Base-by-base conservation (phyloP, 2,329 filamentous ascomycete genomes). In the Bipolaris victoriae region DNA sequence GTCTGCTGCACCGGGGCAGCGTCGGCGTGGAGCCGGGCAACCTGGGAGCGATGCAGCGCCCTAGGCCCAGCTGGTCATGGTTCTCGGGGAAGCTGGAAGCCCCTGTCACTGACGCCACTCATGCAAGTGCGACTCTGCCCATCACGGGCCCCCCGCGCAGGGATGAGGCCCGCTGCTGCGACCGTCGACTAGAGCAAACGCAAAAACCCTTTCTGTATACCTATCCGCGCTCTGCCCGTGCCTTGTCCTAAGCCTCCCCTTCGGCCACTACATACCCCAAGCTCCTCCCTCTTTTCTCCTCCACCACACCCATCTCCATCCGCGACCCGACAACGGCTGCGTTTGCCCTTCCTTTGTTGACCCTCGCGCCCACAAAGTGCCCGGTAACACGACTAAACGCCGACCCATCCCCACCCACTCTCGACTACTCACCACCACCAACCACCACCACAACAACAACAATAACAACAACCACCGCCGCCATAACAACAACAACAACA, bases 161-260 rank as follows among this genome's bases (percentile, higher is more conserved):
- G 55, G 55, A 55, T 57, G 26, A 29, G 26, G 44, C 29, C 45
- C 16, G 16, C 11, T 35, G 50, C 41, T 16, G 49, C 46, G 50
- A 55, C 26, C 55, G 52, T 59, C 50, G 55, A 46, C 59, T 59
- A 60, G 54, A 57, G 53, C 55, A 64, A 67, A 64, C 61, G 62
- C 62, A 67, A 69, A 69, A 69, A 67, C 65, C 66, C 63, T 65
- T 69, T 62, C 56, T 46, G 55, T 58, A 58, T 58, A 58, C 55
- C 55, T 55, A 58, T 52, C 51, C 40, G 55, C 39, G 31, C 37
- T 43, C 55, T 58, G 63, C 61, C 60, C 62, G 60, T 39, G 52
- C 45, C 50, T 46, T 46, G 36, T 52, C 49, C 58, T 48, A 57
- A 35, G 13, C 20, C 51, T 56, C 48, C 60, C 52, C 67, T 54